Evolutionary conservation across 768 basidiomycete species (phyloP), one percentile per base, ranked within the genome.

Genomic region (Steccherinum ochraceum): DNA sequence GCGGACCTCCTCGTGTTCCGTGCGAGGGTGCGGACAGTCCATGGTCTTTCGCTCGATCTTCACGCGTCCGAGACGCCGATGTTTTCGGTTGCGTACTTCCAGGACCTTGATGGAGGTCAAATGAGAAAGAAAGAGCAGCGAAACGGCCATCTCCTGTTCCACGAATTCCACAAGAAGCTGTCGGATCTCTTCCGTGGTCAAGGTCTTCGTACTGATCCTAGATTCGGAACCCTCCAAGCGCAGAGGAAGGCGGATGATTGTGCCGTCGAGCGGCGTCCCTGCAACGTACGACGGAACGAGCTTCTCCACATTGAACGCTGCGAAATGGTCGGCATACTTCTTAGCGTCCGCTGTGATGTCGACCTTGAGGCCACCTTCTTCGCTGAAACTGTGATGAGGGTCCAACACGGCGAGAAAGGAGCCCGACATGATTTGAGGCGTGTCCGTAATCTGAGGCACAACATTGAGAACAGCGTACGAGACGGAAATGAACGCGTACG

Each of bases 191-290:
- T 60, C 48, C 0, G 64, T 26, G 0, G 49, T 27, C 5, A 76
- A 64, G 1, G 63, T 52, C 40, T 70, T 65, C 11, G 57, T 51
- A 42, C 71, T 74, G 51, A 76, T 66, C 4, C 55, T 58, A 52
- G 71, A 72, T 11, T 56, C 58, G 1, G 58, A 46, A 5, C 27
- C 46, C 0, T 52, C 47, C 7, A 58, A 60, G 11, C 79, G 69
- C 12, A 80, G 59, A 0, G 79, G 77, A 18, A 79, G 70, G 1
- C 79, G 69, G 39, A 79, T 70, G 42, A 75, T 57, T 1, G 78
- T 70, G 0, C 77, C 76, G n/a, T 20, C 26, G 3, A 55, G 75
- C 70, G 5, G 55, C 45, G 24, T 41, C 47, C 2, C 51, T 41
- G 45, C 50, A 51, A 39, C 12, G 61, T 47, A 3, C 60, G 46